phyloP scores from a whole-genome alignment of 495 filamentous ascomycete genomes.

The Penicillium soppii region DNA sequence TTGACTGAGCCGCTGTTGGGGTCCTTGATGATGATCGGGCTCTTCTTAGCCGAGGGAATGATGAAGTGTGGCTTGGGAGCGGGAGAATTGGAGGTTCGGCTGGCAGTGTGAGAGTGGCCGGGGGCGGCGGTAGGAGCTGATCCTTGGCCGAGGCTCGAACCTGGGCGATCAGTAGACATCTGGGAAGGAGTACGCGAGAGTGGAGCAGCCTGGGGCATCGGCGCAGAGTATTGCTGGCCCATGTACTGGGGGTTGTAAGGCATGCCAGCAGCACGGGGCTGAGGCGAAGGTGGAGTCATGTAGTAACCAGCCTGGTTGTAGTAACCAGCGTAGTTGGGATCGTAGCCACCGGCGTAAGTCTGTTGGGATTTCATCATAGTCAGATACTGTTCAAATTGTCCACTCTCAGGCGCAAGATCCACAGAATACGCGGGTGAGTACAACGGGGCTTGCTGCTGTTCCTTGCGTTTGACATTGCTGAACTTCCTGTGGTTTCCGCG shows the following conservation, averaged over 20 bases:
- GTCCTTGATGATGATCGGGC: constrained; percentile 76
- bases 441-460: background rate
- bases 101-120: constrained; percentile 58
- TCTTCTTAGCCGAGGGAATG: constrained; percentile 60
- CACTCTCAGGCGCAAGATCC: constrained; percentile 67
- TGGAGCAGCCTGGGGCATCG: constrained; percentile 55
- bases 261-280: constrained; percentile 54
- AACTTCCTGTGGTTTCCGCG: constrained; percentile 19
- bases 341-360: constrained; percentile 45
- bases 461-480: background rate
- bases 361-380: constrained; percentile 59
- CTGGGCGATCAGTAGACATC: constrained; percentile 72
- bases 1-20: constrained; percentile 65
- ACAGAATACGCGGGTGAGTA: background rate
- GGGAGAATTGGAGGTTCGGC: constrained; percentile 54
- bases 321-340: constrained; percentile 48
- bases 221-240: constrained; percentile 8
- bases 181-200: constrained; percentile 87
- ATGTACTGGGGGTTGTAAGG: constrained; percentile 47
- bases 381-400: constrained; percentile 74
- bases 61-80: constrained; percentile 50
- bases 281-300: constrained; percentile 52
- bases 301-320: constrained; percentile 37
- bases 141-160: constrained; percentile 73
- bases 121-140: constrained; percentile 57